Conservation (phyloP, 352 stramenopile genomes). For the Globisporangium paddicum region DNA sequence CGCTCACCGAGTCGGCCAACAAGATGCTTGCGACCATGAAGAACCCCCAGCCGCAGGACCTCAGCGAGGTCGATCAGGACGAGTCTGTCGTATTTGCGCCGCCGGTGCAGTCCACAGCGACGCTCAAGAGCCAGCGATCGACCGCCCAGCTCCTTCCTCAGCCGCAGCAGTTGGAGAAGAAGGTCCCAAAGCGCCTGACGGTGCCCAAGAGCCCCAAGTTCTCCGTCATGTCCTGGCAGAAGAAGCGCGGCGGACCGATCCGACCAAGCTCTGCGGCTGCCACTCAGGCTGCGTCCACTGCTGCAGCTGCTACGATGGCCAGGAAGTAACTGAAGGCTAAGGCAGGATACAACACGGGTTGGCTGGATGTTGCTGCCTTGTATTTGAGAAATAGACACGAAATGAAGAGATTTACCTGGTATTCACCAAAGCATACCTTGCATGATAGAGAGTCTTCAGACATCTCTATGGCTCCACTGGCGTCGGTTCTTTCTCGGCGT, state of each 20-base stretch:
- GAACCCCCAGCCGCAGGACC: conserved; percentile 11
- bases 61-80: not conserved
- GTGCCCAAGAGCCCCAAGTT: conserved; percentile 81
- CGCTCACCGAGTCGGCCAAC: conserved; percentile 46
- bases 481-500: conserved; percentile 8
- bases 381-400: not conserved
- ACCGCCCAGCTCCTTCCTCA: conserved; percentile 21
- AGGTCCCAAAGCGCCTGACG: conserved; percentile 45
- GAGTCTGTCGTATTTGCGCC: conserved; percentile 9
- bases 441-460: too few species aligned
- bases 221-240: conserved; percentile 85
- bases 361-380: not conserved
- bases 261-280: conserved; percentile 5
- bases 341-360: not conserved
- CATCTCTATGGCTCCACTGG: not conserved
- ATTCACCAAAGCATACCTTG: too few species aligned
- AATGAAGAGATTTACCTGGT: too few species aligned
- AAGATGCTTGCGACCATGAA: conserved; percentile 38
- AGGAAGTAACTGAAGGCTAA: not conserved
- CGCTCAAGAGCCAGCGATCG: conserved; percentile 37
- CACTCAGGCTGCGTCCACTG: not conserved
- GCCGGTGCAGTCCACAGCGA: conserved; percentile 4
- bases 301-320: not conserved
- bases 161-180: conserved; percentile 8
- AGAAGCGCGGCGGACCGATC: conserved; percentile 28